Percentiles rank a stretch among this genome's conserved stretches.
Conservation (phyloP, 1,284 basidiomycete genomes). For the Gymnopus androsaceus region DNA sequence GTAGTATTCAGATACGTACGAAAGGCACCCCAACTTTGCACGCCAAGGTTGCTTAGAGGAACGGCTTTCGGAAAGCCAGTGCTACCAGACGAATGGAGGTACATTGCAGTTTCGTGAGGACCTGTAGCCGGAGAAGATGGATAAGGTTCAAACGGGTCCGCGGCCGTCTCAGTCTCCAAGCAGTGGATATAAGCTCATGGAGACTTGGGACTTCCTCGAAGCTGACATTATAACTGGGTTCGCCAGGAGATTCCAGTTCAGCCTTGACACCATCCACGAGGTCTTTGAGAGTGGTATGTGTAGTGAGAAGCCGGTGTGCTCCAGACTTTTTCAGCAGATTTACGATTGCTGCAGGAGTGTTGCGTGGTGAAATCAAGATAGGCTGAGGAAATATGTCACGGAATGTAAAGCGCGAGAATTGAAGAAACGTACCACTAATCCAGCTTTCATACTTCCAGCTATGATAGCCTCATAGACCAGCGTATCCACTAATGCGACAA, state of each 20-base stretch:
- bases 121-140: conserved; percentile 1
- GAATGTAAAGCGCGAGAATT: background rate
- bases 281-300: conserved; percentile 23
- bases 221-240: conserved; percentile 21
- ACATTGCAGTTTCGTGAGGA: conserved; percentile 21
- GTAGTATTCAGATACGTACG: background rate
- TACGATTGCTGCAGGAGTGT: conserved; percentile 34
- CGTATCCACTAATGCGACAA: conserved; percentile 31
- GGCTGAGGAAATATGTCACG: conserved; percentile 21
- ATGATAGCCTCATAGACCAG: conserved; percentile 32
- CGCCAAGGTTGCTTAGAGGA: conserved; percentile 19
- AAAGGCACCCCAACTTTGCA: conserved; percentile 9
- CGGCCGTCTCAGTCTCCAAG: conserved; percentile 26
- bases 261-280: conserved; percentile 29
- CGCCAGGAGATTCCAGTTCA: conserved; percentile 18
- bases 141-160: conserved; percentile 25
- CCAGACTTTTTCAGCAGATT: conserved; percentile 33
- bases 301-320: conserved; percentile 34
- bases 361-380: conserved; percentile 38
- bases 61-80: conserved; percentile 33
- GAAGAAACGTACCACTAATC: conserved; percentile 29
- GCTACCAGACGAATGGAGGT: conserved; percentile 31
- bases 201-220: conserved; percentile 35
- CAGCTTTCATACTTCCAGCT: conserved; percentile 30
- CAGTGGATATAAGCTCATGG: conserved; percentile 28